phyloP scores from a whole-genome alignment of 306 rosid genomes.

The Pterocarpus santalinus region DNA sequence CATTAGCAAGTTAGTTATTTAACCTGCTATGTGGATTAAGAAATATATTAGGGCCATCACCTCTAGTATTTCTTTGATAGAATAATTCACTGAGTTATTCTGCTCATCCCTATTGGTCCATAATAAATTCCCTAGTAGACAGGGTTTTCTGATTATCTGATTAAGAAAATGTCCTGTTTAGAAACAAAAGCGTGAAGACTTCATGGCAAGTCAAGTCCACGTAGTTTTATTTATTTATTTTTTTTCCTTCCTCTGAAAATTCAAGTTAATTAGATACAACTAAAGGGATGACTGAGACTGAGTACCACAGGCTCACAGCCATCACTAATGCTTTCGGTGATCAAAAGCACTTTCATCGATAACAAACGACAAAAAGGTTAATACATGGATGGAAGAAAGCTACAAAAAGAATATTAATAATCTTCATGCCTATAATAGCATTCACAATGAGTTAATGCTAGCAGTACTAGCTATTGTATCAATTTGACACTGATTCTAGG shows the following conservation, averaged over 20 bases:
- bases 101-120: constrained; percentile 35
- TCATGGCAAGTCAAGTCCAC: constrained; percentile 39
- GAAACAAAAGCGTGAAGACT: constrained; percentile 36
- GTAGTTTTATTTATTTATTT: background rate
- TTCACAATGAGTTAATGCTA: constrained; percentile 39
- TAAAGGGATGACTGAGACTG: background rate
- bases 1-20: constrained; percentile 11
- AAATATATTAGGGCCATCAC: constrained; percentile 46
- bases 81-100: constrained; percentile 33
- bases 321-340: constrained; percentile 1
- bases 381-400: constrained; percentile 36
- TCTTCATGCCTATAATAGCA: constrained; percentile 29
- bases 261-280: background rate
- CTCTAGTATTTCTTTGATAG: constrained; percentile 14
- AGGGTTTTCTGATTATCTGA: constrained; percentile 30
- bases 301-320: background rate
- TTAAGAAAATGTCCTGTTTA: constrained; percentile 35
- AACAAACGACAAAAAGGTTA: constrained; percentile 39
- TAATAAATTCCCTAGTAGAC: constrained; percentile 42
- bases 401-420: constrained; percentile 39
- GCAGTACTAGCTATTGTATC: constrained; percentile 20
- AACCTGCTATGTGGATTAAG: constrained; percentile 42
- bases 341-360: constrained; percentile 23
- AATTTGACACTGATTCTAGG: constrained; percentile 36
- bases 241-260: too few species aligned